Base-by-base conservation (phyloP, 139 green algal species). In the Astrephomene gubernaculifera region DNA sequence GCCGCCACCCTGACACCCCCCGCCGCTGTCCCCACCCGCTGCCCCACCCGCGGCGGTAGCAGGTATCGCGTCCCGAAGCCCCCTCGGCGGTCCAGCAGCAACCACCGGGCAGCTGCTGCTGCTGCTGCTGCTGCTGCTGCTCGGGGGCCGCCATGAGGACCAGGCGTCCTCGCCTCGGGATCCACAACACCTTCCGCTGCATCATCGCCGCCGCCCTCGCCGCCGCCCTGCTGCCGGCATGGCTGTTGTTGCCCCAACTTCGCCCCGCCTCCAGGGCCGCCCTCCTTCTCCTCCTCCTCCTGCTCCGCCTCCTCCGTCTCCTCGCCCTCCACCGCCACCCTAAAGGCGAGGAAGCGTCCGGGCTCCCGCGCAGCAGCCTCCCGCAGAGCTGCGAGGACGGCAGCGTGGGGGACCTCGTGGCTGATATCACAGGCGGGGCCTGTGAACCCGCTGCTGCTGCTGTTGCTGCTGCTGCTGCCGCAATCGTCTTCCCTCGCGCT, bases 41-140 rank as follows among this genome's bases (percentile, higher is more conserved):
- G 57, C 8, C 36, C 65, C 4, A 52, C 45, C 71, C 38, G 10
- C 43, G 79, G 79, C 49, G 79, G 36, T 33, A 86, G 52, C 31
- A 86, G 35, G 63, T 84, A 84, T 22, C 78, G 61, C 0, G 63
- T 57, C 24, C 78, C 78, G 61, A 45, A 74, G 10, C 63, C 78
- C 25, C 78, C 78, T 9, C 8, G 4, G 0, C 3, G 10, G 38
- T 84, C 78, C 2, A 84, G 6, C 0, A 84, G 61, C 61, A 84
- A 33, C 78, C 78, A 84, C 19, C 78, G 79, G 24, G 36, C 43
- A 0, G 43, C 24, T 4, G 24, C 14, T 10, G 22, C 12, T 5
- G 7, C 31, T 2, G 12, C 61, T n/a, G 1, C 39, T 53, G 49
- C 19, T 6, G 41, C 38, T 25, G 39, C 36, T 38, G 68, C 27